phyloP scores from a whole-genome alignment of 2,329 filamentous ascomycete genomes.

The Coleophoma cylindrospora region DNA sequence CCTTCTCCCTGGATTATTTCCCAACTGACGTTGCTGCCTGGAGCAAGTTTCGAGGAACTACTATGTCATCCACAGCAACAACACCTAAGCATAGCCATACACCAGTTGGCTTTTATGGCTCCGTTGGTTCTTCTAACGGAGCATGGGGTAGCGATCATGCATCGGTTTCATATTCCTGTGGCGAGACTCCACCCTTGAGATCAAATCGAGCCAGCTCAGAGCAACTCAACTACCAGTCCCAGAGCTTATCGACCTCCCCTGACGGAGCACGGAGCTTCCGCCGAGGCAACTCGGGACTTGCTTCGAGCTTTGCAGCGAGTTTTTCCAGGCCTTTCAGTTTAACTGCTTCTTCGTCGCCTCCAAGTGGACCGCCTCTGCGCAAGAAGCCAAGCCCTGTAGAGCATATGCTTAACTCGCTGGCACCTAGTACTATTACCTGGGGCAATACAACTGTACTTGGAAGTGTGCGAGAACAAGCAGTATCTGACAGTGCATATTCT shows the following conservation, averaged over 20 bases:
- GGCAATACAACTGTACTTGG: slow-evolving; percentile 31
- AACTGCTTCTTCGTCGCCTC: slow-evolving; percentile 37
- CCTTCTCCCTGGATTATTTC: slow-evolving; percentile 64
- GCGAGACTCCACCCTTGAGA: slow-evolving; percentile 52
- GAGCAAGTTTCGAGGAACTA: slow-evolving; percentile 46
- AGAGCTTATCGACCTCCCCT: slow-evolving; percentile 55
- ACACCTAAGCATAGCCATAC: slow-evolving; percentile 54
- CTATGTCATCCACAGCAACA: slow-evolving; percentile 47
- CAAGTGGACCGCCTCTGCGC: slow-evolving; percentile 32
- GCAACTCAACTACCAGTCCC: slow-evolving; percentile 40
- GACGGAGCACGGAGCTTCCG: slow-evolving; percentile 45
- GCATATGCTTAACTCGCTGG: slow-evolving; percentile 49
- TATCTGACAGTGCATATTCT: slow-evolving; percentile 18
- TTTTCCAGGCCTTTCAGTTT: slow-evolving; percentile 37
- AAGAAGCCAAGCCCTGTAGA: slow-evolving; percentile 61
- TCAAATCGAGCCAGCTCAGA: slow-evolving; percentile 41
- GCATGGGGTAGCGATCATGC: slow-evolving; percentile 47
- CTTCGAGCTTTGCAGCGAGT: slow-evolving; percentile 50
- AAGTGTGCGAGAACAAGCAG: slow-evolving; percentile 26
- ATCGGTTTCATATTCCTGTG: slow-evolving; percentile 55
- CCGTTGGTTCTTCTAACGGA: slow-evolving; percentile 51
- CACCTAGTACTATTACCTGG: slow-evolving; percentile 34
- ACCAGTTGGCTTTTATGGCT: slow-evolving; percentile 47
- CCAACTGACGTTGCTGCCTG: slow-evolving; percentile 51
- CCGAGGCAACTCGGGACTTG: slow-evolving; percentile 49